A percentile compares a stretch with the other conserved stretches of the same genome.
These are phyloP conservation scores for Suillus subaureus DNA, from an alignment of 768 basidiomycete genomes.

Conservation along the genomic window DNA sequence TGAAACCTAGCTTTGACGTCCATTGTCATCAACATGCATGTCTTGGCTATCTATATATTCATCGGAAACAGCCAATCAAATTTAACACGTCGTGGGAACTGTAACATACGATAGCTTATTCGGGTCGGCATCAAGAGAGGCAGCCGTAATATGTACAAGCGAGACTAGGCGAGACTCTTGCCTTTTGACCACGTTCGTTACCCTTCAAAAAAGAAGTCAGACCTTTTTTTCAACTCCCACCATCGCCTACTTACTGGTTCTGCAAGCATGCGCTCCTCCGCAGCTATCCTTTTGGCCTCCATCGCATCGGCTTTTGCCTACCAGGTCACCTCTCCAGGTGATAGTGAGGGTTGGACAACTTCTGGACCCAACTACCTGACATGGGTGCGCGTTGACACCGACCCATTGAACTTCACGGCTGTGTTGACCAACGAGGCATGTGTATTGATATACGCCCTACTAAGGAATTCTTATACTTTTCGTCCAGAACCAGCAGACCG, in stretches of 20 bases:
- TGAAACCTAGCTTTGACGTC: background rate
- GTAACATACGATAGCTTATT: background rate
- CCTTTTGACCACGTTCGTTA: slow-evolving; percentile 19
- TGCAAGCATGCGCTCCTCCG: slow-evolving; percentile 45
- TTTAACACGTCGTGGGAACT: slow-evolving; percentile 25
- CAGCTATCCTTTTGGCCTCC: slow-evolving; percentile 48
- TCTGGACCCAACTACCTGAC: slow-evolving; percentile 51
- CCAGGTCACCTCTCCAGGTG: slow-evolving; percentile 54
- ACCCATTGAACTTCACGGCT: slow-evolving; percentile 67
- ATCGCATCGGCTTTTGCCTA: slow-evolving; percentile 65
- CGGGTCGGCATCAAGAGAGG: slow-evolving; percentile 11
- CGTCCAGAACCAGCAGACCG: slow-evolving; percentile 37
- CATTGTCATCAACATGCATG: background rate
- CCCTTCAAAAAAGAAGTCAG: slow-evolving; percentile 23
- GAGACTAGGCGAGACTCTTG: slow-evolving; percentile 6
- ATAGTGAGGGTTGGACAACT: slow-evolving; percentile 56
- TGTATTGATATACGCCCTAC: slow-evolving; percentile 4
- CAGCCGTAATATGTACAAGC: slow-evolving; percentile 4
- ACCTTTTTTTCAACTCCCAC: slow-evolving; percentile 19
- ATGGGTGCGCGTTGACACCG: slow-evolving; percentile 71
- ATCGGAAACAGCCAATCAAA: background rate
- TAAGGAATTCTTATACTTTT: slow-evolving; percentile 1
- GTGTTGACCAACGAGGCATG: slow-evolving; percentile 67
- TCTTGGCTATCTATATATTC: background rate
- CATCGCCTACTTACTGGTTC: slow-evolving; percentile 18